A percentile compares a stretch with the other conserved stretches of the same genome.
phyloP scores from a whole-genome alignment of 2,329 filamentous ascomycete species.

The Ophiocordyceps sinensis region DNA sequence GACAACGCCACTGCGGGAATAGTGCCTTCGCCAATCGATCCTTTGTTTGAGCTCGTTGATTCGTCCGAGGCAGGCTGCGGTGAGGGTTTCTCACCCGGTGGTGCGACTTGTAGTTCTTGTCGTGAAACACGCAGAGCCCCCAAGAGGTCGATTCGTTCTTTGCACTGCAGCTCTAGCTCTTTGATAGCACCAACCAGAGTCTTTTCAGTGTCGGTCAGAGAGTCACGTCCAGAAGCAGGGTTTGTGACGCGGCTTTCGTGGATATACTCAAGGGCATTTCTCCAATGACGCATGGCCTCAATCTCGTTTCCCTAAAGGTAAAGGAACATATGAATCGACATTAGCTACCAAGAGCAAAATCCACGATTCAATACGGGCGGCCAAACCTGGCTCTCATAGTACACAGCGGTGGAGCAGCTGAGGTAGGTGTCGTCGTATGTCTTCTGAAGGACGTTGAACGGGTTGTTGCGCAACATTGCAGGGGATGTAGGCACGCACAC shows the following conservation, averaged over 20 bases:
- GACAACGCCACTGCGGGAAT: slow-evolving; percentile 69
- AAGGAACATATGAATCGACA: no score
- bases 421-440: slow-evolving; percentile 95
- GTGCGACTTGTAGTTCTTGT: slow-evolving; percentile 17
- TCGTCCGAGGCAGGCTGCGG: slow-evolving; percentile 11
- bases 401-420: slow-evolving; percentile 87
- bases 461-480: slow-evolving; percentile 39
- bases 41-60: slow-evolving; percentile 19
- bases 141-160: slow-evolving; percentile 80
- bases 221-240: slow-evolving; percentile 51
- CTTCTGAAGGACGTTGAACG: slow-evolving; percentile 71
- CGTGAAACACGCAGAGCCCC: slow-evolving; percentile 63
- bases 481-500: slow-evolving; percentile 2
- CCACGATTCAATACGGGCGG: background rate
- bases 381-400: slow-evolving; percentile 78
- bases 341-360: background rate
- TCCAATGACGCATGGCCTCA: slow-evolving; percentile 87
- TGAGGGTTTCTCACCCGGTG: slow-evolving; percentile 5
- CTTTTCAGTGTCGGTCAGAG: slow-evolving; percentile 70
- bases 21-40: slow-evolving; percentile 67
- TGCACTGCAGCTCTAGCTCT: slow-evolving; percentile 79
- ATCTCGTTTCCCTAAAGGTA: slow-evolving; percentile 80
- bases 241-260: slow-evolving; percentile 71
- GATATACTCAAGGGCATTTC: slow-evolving; percentile 74
- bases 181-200: slow-evolving; percentile 68